Evolutionary conservation across 2,329 filamentous ascomycete species (phyloP).

Genomic region (Alternaria arborescens): DNA sequence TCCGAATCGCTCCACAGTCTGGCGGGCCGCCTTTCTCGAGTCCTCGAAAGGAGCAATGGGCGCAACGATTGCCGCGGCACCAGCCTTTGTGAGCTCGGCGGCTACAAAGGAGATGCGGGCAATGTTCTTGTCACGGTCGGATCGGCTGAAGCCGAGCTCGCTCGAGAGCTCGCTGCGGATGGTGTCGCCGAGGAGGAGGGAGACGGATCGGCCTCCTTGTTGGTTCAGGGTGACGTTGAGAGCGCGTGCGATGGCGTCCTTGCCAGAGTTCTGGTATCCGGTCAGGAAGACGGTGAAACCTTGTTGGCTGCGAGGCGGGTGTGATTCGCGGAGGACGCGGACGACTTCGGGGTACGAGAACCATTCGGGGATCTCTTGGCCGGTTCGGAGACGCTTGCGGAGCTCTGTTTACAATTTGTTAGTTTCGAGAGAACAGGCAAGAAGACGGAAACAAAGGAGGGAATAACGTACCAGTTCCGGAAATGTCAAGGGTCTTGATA

Average conservation of each 20-base stretch:
- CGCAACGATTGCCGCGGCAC: slow-evolving; percentile 93
- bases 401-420: slow-evolving; percentile 66
- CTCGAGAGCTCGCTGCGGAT: slow-evolving; percentile 92
- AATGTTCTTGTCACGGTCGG: slow-evolving; percentile 95
- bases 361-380: slow-evolving; percentile 97
- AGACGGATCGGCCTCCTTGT: slow-evolving; percentile 93
- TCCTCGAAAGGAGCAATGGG: slow-evolving; percentile 93
- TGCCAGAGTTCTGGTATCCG: slow-evolving; percentile 94
- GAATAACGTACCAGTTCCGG: slow-evolving; percentile 54
- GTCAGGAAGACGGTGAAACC: slow-evolving; percentile 99
- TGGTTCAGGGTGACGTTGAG: slow-evolving; percentile 98
- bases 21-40: slow-evolving; percentile 77
- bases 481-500: slow-evolving; percentile 73
- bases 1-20: slow-evolving; percentile 86
- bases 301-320: slow-evolving; percentile 88
- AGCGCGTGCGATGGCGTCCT: slow-evolving; percentile 94
- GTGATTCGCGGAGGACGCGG: slow-evolving; percentile 92
- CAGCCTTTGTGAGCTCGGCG: slow-evolving; percentile 89
- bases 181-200: slow-evolving; percentile 93
- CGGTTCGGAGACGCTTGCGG: slow-evolving; percentile 86
- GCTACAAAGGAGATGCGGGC: slow-evolving; percentile 96
- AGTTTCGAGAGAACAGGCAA: neutral
- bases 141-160: slow-evolving; percentile 92
- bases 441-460: neutral
- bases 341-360: slow-evolving; percentile 99